Percentiles rank a stretch among this genome's conserved stretches.
Evolutionary conservation across 495 filamentous ascomycete genomes (phyloP).

Genomic region (Hyaloscypha variabilis): DNA sequence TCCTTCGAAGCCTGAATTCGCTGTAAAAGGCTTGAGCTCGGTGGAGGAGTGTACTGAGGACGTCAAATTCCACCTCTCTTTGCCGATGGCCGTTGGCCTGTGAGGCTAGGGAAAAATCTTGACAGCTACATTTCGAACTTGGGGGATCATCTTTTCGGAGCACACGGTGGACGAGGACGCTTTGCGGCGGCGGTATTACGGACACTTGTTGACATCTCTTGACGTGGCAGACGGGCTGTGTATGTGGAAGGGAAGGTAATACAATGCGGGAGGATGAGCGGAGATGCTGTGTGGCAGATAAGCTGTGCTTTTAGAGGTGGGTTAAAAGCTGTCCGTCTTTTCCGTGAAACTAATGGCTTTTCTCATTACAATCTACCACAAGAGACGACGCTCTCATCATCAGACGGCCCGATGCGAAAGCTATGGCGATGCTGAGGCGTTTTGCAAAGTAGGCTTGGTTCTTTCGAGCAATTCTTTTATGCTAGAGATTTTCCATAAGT

Average conservation of each 20-base stretch:
- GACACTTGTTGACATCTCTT: slow-evolving; percentile 1
- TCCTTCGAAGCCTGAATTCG: slow-evolving; percentile 68
- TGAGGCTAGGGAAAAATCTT: slow-evolving; percentile 84
- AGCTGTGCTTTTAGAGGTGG: slow-evolving; percentile 5
- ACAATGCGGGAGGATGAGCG: neutral
- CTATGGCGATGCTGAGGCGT: neutral
- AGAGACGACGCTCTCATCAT: neutral
- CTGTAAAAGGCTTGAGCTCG: slow-evolving; percentile 64
- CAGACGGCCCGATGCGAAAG: slow-evolving; percentile 1
- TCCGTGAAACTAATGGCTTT: neutral
- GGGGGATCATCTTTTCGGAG: neutral
- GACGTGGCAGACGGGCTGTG: neutral
- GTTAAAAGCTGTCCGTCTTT: neutral
- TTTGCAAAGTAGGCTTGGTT: neutral
- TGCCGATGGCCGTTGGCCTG: slow-evolving; percentile 76
- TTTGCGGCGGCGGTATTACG: slow-evolving; percentile 1
- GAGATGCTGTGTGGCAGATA: neutral
- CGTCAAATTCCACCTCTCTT: slow-evolving; percentile 85
- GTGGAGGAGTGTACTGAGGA: slow-evolving; percentile 63
- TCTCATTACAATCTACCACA: neutral
- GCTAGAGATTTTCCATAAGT: neutral
- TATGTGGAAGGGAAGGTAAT: neutral
- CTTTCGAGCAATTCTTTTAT: neutral
- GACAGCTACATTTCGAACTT: slow-evolving; percentile 62
- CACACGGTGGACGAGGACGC: neutral